Evolutionary conservation across 441 rosid genomes (phyloP).

Genomic region (Erodium trifolium): DNA sequence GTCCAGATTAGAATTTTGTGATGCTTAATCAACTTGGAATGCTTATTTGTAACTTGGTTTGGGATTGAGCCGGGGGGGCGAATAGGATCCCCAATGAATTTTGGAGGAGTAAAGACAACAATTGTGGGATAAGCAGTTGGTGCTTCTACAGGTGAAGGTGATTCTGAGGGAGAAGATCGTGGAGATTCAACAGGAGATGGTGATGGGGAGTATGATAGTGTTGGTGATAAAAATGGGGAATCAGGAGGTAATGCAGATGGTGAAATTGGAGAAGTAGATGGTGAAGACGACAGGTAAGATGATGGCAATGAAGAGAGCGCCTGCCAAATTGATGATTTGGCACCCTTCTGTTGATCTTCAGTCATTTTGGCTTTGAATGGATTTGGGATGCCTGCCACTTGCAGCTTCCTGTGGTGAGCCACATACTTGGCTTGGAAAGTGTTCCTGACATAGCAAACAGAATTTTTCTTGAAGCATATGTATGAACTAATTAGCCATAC

Average conservation of each 20-base stretch:
- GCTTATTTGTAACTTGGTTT: slow-evolving; percentile 15
- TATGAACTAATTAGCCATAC: not conserved
- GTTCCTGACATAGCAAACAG: slow-evolving; percentile 27
- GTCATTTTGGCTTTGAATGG: slow-evolving; percentile 15
- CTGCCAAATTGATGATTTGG: slow-evolving; percentile 13
- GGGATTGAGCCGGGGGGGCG: slow-evolving; percentile 29
- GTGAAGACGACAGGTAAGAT: slow-evolving; percentile 16
- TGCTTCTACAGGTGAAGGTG: slow-evolving; percentile 31
- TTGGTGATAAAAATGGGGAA: slow-evolving; percentile 18
- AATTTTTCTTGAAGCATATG: slow-evolving; percentile 14
- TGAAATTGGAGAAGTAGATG: slow-evolving; percentile 17
- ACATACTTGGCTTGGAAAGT: slow-evolving; percentile 16
- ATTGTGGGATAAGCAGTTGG: slow-evolving; percentile 22
- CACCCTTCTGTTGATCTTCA: slow-evolving; percentile 2
- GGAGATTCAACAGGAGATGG: slow-evolving; percentile 26
- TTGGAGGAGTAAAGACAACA: slow-evolving; percentile 23
- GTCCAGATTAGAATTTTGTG: slow-evolving; percentile 25
- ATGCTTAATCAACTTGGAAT: slow-evolving; percentile 25
- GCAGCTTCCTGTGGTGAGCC: slow-evolving; percentile 34
- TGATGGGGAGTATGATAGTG: slow-evolving; percentile 22
- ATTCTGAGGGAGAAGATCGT: slow-evolving; percentile 28
- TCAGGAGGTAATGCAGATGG: slow-evolving; percentile 25
- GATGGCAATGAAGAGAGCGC: slow-evolving; percentile 12
- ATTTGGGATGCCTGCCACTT: slow-evolving; percentile 16
- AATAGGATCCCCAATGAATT: slow-evolving; percentile 12